phyloP scores from a whole-genome alignment of 2,329 filamentous ascomycete species.

The Penicillium concentricum region DNA sequence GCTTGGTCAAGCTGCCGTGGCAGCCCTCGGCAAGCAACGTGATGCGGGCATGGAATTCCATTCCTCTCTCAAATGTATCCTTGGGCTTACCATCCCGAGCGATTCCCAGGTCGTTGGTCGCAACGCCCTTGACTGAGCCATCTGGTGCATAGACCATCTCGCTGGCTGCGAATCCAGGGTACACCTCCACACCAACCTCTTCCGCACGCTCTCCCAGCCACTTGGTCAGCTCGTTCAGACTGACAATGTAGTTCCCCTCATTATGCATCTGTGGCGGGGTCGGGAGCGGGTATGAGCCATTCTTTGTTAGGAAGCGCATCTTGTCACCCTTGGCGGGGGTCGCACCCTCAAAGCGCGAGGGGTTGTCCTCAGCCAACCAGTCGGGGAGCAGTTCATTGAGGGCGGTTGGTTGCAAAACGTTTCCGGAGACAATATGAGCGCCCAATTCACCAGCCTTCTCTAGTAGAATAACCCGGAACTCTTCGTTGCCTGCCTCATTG shows the following conservation, averaged over 20 bases:
- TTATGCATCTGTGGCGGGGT: slow-evolving; percentile 97
- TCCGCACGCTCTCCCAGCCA: slow-evolving; percentile 97
- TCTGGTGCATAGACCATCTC: slow-evolving; percentile 86
- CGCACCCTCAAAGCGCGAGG: slow-evolving; percentile 79
- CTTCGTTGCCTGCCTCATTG: slow-evolving; percentile 90
- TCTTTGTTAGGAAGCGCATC: slow-evolving; percentile 93
- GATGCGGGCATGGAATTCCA: slow-evolving; percentile 94
- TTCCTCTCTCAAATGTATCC: slow-evolving; percentile 88
- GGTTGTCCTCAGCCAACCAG: slow-evolving; percentile 88
- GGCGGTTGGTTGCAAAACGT: slow-evolving; percentile 86
- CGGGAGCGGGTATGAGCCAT: slow-evolving; percentile 72
- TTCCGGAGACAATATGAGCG: slow-evolving; percentile 92
- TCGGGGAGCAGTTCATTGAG: slow-evolving; percentile 89
- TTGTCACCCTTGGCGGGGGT: slow-evolving; percentile 80
- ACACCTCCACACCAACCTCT: slow-evolving; percentile 92
- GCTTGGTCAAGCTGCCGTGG: slow-evolving; percentile 91
- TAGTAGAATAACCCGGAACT: slow-evolving; percentile 86
- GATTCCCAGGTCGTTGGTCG: slow-evolving; percentile 91
- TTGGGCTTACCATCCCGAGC: slow-evolving; percentile 79
- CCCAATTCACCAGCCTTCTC: slow-evolving; percentile 96
- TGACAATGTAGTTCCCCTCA: slow-evolving; percentile 95
- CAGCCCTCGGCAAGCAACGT: slow-evolving; percentile 94
- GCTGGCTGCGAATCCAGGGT: slow-evolving; percentile 90
- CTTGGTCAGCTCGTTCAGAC: slow-evolving; percentile 88
- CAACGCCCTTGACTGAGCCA: slow-evolving; percentile 87